Evolutionary conservation across 2,329 filamentous ascomycete genomes (phyloP), one percentile per base, ranked within the genome.

Genomic region (Phyllosticta paracitricarpa): DNA sequence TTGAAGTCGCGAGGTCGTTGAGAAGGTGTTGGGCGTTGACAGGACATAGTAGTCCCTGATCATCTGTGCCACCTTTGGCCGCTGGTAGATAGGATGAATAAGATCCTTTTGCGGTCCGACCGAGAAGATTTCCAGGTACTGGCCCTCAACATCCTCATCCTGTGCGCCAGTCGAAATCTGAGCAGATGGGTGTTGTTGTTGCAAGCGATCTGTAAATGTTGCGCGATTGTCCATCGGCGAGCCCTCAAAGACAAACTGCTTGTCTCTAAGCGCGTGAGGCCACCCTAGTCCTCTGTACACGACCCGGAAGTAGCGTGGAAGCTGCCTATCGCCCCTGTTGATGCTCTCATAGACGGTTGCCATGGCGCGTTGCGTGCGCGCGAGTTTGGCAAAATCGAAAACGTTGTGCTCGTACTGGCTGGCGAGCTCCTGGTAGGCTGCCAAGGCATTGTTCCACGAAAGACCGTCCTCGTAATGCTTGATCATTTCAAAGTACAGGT

Each of bases 381-480:
- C 92, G 25, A 99, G 81, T 75, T 99, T 97, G 35, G 87, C 82
- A 68, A 96, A 97, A 75, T 99, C 94, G 72, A 92, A 96, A 0
- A 89, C 77, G 63, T 91, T 96, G 66, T 82, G 84, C 76, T 96
- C 91, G 71, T 97, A 99, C 74, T 97, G 91, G n/a, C 80, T 76
- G 56, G 92, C 89, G 58, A 99, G 84, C 74, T 99, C 93, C 71
- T 89, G 89, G 75, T 99, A 97, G 2, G 90, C 90, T 5, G 85
- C 82, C 52, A 99, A 77, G 1, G 92, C 93, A 72, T 89, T 89
- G 68, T 89, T 88, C 93, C 93, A 97, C 0, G 91, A 91, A 71
- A 91, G 88, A n/a, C 91, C 92, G 63, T 95, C 91, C 70, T 97
- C 93, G 65, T 94, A 97, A 71, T 93, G 82, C 73, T 92, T 91